These are phyloP conservation scores for Smallanthus sonchifolius DNA, from an alignment of 129 eudicot genomes.

Conservation along the genomic window DNA sequence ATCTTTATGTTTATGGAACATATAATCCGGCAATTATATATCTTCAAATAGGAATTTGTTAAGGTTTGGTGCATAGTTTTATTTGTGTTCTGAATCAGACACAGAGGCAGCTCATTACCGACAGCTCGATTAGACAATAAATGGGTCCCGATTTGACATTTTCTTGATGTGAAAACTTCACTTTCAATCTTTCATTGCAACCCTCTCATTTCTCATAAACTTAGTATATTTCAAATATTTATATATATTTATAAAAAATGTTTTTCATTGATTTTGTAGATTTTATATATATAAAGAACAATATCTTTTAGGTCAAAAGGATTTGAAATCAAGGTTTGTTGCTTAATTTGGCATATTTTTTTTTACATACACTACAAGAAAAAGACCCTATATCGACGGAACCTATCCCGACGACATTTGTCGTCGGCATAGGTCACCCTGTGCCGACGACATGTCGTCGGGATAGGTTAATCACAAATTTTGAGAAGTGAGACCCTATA, in stretches of 20 bases:
- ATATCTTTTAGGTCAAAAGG: neutral
- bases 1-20: too few relatives aligned
- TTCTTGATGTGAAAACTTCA: conserved; percentile 1
- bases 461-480: too few relatives aligned
- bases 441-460: too few relatives aligned
- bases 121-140: conserved; percentile 26
- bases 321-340: neutral
- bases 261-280: neutral
- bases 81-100: too few relatives aligned
- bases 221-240: neutral
- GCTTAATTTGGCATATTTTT: neutral
- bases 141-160: conserved; percentile 30
- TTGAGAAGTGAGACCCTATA: too few relatives aligned
- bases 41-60: neutral
- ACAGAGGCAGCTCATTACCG: too few relatives aligned
- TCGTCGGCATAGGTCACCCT: too few relatives aligned
- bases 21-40: neutral
- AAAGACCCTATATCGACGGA: too few relatives aligned
- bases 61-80: conserved; percentile 15
- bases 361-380: too few relatives aligned
- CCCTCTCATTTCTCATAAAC: conserved; percentile 4
- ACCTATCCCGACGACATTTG: too few relatives aligned
- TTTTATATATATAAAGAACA: neutral
- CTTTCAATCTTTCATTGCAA: conserved; percentile 23
- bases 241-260: neutral